Conservation (phyloP, 305 asterid genomes). For the Rubia tinctorum region DNA sequence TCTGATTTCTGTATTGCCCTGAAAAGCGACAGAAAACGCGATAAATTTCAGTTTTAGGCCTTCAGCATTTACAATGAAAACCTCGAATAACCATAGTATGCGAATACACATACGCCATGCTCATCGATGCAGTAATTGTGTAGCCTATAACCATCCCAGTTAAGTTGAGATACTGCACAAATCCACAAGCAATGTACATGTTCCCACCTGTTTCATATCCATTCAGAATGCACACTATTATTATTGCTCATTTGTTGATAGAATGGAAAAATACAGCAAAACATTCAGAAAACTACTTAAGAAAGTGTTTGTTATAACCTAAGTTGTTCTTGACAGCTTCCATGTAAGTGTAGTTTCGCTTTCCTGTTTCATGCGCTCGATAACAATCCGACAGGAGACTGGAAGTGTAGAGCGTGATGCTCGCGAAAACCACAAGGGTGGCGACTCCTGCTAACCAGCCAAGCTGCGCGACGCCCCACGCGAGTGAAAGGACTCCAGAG, state of each 20-base stretch:
- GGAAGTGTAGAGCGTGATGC: slow-evolving; percentile 39
- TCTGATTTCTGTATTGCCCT: slow-evolving; percentile 56
- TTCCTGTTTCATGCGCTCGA: slow-evolving; percentile 34
- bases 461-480: slow-evolving; percentile 49
- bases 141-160: slow-evolving; percentile 56
- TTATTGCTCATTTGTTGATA: too few relatives aligned
- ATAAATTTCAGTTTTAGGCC: background rate
- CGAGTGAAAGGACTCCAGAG: slow-evolving; percentile 46
- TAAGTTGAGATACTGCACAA: slow-evolving; percentile 50
- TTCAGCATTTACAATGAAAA: background rate
- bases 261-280: too few relatives aligned
- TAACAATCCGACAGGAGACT: slow-evolving; percentile 37
- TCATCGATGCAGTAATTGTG: slow-evolving; percentile 58
- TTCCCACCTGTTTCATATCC: slow-evolving; percentile 29
- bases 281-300: too few relatives aligned
- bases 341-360: slow-evolving; percentile 47
- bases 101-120: slow-evolving; percentile 48
- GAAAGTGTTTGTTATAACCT: slow-evolving; percentile 4
- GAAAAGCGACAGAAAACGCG: slow-evolving; percentile 10
- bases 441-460: slow-evolving; percentile 51
- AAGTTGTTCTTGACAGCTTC: slow-evolving; percentile 38
- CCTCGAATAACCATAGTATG: background rate
- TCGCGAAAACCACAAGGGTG: slow-evolving; percentile 34
- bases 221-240: too few relatives aligned
- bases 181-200: slow-evolving; percentile 50